Base-by-base conservation (phyloP, 2,329 filamentous ascomycete species). In the Aspergillus sp. region DNA sequence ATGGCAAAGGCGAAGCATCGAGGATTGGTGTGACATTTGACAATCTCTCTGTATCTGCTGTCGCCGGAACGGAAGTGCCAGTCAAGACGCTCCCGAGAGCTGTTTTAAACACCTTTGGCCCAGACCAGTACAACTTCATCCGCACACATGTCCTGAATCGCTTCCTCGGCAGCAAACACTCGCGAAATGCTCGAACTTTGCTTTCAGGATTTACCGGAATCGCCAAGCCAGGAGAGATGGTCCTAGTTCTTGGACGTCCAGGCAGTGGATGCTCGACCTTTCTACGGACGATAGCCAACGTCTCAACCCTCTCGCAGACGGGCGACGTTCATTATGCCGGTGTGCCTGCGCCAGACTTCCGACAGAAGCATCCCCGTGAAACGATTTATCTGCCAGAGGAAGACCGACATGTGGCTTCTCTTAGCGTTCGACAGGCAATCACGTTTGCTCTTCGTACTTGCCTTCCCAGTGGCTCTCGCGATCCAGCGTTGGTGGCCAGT, bases 281-380 rank as follows among this genome's bases (percentile, higher is more conserved):
- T 66, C 81, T 96, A 62, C 95, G 95, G 81, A 91, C 91, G 0
- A 86, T 95, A 66, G 85, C 91, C 7, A 54, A 54, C 11, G 45
- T 54, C 19, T 54, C 52, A 2, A 46, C 52, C 11, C 38, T 54
- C 8, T 46, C 52, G 17, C 34, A 46, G 22, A 54, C n/a, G 17
- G 52, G 52, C n/a, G 38, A 45, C 15, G 4, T 54, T 13, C 52
- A 54, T 5, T 54, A 54, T 6, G 52, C 34, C 11, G 34, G 52
- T 2, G 43, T 54, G 7, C 9, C 34, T 6, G 52, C 52, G 13
- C 11, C 38, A 11, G 52, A 25, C 19, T 54, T 54, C n/a, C 23
- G 38, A 54, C 41, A 45, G 34, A 4, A 54, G 2, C 34, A 54
- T 9, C 34, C 38, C 4, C 52, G 52, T 15, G 52, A 54, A 23